Conservation (phyloP, 2,329 filamentous ascomycete species). For the Monilinia laxa region DNA sequence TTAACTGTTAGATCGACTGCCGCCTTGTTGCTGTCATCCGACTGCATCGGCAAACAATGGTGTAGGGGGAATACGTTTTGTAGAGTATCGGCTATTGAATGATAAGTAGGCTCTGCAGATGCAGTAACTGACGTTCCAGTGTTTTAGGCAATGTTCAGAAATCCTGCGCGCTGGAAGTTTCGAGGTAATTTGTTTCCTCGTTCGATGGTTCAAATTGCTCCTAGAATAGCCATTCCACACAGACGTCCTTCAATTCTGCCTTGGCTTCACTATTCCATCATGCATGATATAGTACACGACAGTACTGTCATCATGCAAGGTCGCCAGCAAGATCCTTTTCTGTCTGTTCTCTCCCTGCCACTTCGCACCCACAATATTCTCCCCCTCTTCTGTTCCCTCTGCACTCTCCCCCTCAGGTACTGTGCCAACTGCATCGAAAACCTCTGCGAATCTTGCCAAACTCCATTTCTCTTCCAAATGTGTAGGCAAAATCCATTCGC, state of each 20-base stretch:
- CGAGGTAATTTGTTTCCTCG: no score
- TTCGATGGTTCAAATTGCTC: not conserved
- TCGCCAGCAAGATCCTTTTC: slow-evolving; percentile 73
- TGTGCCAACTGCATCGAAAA: slow-evolving; percentile 63
- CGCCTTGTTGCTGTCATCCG: no score
- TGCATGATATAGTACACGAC: slow-evolving; percentile 83
- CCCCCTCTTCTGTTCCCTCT: slow-evolving; percentile 27
- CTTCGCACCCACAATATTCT: slow-evolving; percentile 41
- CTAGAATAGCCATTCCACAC: not conserved
- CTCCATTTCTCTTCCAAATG: slow-evolving; percentile 73
- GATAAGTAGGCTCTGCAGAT: not conserved
- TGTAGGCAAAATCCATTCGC: slow-evolving; percentile 76
- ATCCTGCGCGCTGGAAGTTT: not conserved
- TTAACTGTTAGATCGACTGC: slow-evolving; percentile 27
- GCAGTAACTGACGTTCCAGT: no score
- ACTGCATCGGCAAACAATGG: not conserved
- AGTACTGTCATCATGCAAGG: slow-evolving; percentile 76
- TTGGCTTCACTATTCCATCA: slow-evolving; percentile 82
- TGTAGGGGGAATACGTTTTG: no score
- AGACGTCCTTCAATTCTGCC: slow-evolving; percentile 63
- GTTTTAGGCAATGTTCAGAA: not conserved
- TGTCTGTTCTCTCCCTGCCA: slow-evolving; percentile 50
- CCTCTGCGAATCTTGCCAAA: slow-evolving; percentile 60
- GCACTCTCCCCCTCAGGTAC: slow-evolving; percentile 44
- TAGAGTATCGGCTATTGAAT: not conserved